Conservation (phyloP, 2,329 filamentous ascomycete species). For the Fusarium sulawesiense region DNA sequence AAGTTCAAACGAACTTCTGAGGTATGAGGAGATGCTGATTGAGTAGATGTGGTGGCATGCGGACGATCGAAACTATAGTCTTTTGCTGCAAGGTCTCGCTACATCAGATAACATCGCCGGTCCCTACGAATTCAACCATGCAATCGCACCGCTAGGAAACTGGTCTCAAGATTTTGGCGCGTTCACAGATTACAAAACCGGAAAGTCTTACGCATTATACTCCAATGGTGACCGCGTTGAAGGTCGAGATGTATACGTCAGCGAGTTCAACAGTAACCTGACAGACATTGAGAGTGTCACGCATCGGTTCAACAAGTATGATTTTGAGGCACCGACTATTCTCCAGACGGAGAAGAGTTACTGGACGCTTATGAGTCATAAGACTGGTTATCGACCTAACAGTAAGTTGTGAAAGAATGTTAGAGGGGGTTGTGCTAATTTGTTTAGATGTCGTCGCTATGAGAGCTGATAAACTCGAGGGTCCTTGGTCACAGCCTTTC, state of each 20-base stretch:
- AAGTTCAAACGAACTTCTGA: background rate
- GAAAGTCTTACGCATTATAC: slow-evolving; percentile 66
- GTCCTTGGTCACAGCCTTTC: slow-evolving; percentile 65
- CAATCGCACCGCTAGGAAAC: slow-evolving; percentile 67
- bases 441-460: slow-evolving; percentile 62
- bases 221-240: slow-evolving; percentile 67
- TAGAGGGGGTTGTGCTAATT: slow-evolving; percentile 1
- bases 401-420: slow-evolving; percentile 47
- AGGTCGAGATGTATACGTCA: slow-evolving; percentile 68
- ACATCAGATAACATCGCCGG: slow-evolving; percentile 63
- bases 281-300: slow-evolving; percentile 63
- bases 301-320: slow-evolving; percentile 68
- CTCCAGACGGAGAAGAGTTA: slow-evolving; percentile 70
- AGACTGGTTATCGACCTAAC: slow-evolving; percentile 72
- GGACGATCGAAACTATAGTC: slow-evolving; percentile 67
- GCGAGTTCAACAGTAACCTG: slow-evolving; percentile 63
- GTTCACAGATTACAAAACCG: slow-evolving; percentile 69
- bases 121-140: slow-evolving; percentile 66
- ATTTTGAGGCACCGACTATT: slow-evolving; percentile 70
- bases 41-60: slow-evolving; percentile 70
- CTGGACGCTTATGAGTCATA: slow-evolving; percentile 71
- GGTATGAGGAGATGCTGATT: background rate
- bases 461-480: slow-evolving; percentile 60
- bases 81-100: slow-evolving; percentile 67
- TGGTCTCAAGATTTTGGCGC: slow-evolving; percentile 73